Conservation (phyloP, 805 yeast genomes). For the Groenewaldozyma salmanticensis region DNA sequence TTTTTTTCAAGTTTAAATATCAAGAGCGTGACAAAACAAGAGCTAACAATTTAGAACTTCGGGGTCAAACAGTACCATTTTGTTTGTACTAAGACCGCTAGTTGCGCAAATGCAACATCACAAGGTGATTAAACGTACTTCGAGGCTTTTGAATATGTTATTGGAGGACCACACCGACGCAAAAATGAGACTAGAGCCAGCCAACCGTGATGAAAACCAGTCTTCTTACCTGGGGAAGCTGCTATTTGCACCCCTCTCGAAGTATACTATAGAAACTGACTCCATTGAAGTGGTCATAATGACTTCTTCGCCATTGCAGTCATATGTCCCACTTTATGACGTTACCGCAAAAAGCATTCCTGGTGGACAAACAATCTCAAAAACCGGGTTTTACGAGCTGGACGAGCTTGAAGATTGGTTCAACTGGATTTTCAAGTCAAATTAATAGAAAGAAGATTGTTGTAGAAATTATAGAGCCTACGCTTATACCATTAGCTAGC, state of each 20-base stretch:
- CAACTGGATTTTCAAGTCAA: constrained; percentile 20
- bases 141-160: constrained; percentile 16
- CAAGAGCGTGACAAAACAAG: background rate
- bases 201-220: constrained; percentile 3
- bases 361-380: constrained; percentile 7
- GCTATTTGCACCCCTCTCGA: constrained; percentile 17
- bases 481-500: too few species aligned
- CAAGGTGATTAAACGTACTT: constrained; percentile 17
- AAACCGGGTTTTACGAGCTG: constrained; percentile 24
- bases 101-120: constrained; percentile 25
- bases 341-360: constrained; percentile 10
- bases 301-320: constrained; percentile 18
- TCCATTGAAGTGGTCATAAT: constrained; percentile 13
- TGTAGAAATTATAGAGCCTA: background rate
- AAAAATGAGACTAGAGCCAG: constrained; percentile 9
- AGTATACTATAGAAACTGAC: constrained; percentile 7
- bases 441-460: background rate
- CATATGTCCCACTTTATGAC: constrained; percentile 17
- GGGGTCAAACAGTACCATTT: constrained; percentile 6
- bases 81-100: constrained; percentile 24
- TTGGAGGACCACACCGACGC: constrained; percentile 13
- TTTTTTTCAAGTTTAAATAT: background rate
- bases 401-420: constrained; percentile 30
- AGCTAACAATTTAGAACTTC: constrained; percentile 1
- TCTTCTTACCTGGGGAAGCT: constrained; percentile 16